A percentile compares a stretch with the other conserved stretches of the same genome.
Conservation (phyloP, 1,284 basidiomycete species). For the Mrakiaceae sp. region DNA sequence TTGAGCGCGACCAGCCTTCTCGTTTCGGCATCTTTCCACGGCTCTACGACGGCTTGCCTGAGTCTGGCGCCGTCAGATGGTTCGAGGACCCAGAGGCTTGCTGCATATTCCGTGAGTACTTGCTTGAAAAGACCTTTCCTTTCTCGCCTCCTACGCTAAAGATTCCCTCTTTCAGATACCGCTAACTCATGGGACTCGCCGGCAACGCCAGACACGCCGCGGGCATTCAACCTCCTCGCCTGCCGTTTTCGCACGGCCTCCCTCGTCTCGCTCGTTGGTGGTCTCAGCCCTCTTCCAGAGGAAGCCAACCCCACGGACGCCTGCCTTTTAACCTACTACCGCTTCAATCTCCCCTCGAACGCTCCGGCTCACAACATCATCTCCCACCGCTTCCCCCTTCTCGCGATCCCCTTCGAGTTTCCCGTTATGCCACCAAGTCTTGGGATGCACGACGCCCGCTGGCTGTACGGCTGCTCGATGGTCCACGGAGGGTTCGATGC, state of each 20-base stretch:
- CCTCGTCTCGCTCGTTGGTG: constrained; percentile 40
- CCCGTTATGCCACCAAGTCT: constrained; percentile 33
- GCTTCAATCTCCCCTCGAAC: constrained; percentile 27
- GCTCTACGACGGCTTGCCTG: constrained; percentile 21
- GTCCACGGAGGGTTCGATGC: constrained; percentile 36
- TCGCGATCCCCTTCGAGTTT: constrained; percentile 41
- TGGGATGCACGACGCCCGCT: constrained; percentile 33
- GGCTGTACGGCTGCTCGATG: constrained; percentile 38
- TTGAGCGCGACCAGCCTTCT: constrained; percentile 33
- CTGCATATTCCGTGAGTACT: constrained; percentile 34
- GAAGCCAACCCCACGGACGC: constrained; percentile 28
- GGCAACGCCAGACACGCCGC: constrained; percentile 11
- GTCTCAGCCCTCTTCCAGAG: constrained; percentile 32
- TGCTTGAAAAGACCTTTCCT: background rate
- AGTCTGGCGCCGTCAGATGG: constrained; percentile 20
- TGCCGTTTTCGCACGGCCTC: constrained; percentile 40
- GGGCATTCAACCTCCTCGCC: constrained; percentile 35
- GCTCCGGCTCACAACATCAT: constrained; percentile 21
- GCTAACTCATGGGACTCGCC: constrained; percentile 40
- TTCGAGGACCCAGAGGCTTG: constrained; percentile 36
- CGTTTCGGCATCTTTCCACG: constrained; percentile 41
- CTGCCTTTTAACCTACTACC: constrained; percentile 39
- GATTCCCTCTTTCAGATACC: constrained; percentile 25
- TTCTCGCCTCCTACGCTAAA: background rate
- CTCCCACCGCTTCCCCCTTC: constrained; percentile 38